Base-by-base conservation (phyloP, 2,329 filamentous ascomycete genomes). In the Fusarium hainanense region DNA sequence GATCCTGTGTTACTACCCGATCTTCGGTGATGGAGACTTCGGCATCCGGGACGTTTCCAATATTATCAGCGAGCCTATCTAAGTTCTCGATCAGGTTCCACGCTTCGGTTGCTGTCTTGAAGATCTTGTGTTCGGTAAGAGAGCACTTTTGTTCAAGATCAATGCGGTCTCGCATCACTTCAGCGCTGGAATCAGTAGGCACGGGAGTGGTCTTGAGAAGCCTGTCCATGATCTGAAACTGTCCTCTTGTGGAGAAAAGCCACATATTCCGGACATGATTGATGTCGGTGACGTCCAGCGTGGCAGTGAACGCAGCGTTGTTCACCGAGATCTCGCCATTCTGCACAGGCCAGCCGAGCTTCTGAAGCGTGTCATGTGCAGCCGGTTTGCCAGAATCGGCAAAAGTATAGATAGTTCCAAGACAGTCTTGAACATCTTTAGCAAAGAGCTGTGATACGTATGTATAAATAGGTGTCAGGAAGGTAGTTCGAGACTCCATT, bases 311-410 rank as follows among this genome's bases (percentile, higher is more conserved):
- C 12, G 49, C 49, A 52, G 23, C 7, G n/a, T 52, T 52, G 23
- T 52, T 52, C n/a, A 52, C 49, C n/a, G 49, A 52, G n/a, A 52
- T 52, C 23, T 52, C 49, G 6, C 34, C 49, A 30, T 30, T 52
- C 7, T 28, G 49, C n/a, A 52, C 18, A 27, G 49, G 49, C 49
- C 49, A 52, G 13, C 37, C 37, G 49, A 52, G 34, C 11, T 18
- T 42, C 14, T 52, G 32, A 28, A 52, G 49, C 20, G 23, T 28
- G 25, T 52, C 32, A 14, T 52, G 49, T 10, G 49, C 49, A 27
- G 23, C 34, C 14, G 49, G 49, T 5, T 52, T 52, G 2, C 49
- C 49, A 42, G 12, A 27, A 30, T 52, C 49, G n/a, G 7, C 25
- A 6, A 52, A 52, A 28, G 49, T 52, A 42, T 52, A 52, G 2